Conservation (phyloP, 495 filamentous ascomycete species). For the Clavariopsis aquatica region DNA sequence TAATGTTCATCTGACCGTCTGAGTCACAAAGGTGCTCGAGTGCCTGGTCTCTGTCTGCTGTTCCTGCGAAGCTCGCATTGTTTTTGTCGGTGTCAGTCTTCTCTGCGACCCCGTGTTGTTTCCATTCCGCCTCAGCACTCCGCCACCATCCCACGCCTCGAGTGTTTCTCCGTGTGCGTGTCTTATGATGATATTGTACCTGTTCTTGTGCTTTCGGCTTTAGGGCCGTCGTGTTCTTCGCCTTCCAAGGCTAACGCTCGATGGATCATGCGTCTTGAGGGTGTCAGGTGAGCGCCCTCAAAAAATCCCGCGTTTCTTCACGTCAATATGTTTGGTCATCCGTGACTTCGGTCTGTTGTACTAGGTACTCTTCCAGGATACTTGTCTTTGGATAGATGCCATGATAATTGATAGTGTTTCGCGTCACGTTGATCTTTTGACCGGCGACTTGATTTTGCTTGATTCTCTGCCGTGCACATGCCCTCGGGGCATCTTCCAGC, state of each 20-base stretch:
- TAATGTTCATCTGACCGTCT: constrained; percentile 17
- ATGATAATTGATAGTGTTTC: no score
- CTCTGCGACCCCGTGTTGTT: constrained; percentile 31
- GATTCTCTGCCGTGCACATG: no score
- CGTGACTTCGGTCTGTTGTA: no score
- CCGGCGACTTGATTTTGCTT: no score
- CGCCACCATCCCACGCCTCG: constrained; percentile 6
- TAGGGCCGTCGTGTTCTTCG: no score
- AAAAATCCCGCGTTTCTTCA: no score
- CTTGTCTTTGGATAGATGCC: no score
- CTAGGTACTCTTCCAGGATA: no score
- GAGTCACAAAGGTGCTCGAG: constrained; percentile 11
- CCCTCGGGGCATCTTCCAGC: no score
- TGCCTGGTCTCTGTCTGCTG: background rate
- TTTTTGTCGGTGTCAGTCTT: constrained; percentile 20
- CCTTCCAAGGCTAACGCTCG: no score
- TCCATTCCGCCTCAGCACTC: constrained; percentile 24
- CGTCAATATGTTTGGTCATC: background rate
- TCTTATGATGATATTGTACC: constrained; percentile 1
- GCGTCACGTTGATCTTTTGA: no score
- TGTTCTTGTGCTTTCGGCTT: background rate
- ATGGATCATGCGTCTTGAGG: background rate
- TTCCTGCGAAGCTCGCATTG: constrained; percentile 6
- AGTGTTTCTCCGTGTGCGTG: background rate
- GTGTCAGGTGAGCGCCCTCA: background rate